Percentiles rank a stretch among this genome's conserved stretches.
These are phyloP conservation scores for Lasiodiplodia sp. DNA, from an alignment of 2,329 filamentous ascomycete genomes.

Conservation along the genomic window DNA sequence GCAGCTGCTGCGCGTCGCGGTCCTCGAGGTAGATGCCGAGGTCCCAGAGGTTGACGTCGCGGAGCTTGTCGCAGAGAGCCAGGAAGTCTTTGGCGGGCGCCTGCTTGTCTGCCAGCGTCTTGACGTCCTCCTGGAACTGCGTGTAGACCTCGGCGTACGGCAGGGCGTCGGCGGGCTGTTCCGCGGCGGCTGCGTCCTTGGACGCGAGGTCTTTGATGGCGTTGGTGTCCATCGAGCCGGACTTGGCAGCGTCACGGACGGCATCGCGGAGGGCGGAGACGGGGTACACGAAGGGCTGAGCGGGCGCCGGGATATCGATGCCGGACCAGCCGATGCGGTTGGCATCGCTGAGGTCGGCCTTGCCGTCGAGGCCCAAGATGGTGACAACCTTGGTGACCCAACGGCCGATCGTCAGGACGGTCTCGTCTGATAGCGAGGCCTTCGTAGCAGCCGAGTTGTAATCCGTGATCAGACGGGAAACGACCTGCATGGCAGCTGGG, in stretches of 20 bases:
- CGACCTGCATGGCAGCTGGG: slow-evolving; percentile 76
- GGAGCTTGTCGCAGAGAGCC: slow-evolving; percentile 77
- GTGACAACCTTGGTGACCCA: slow-evolving; percentile 87
- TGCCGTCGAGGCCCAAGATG: slow-evolving; percentile 80
- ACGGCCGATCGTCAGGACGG: slow-evolving; percentile 65
- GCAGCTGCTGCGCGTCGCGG: slow-evolving; percentile 64
- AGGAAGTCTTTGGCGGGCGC: slow-evolving; percentile 75
- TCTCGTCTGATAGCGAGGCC: slow-evolving; percentile 53
- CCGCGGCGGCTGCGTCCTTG: slow-evolving; percentile 31
- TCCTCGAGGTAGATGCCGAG: slow-evolving; percentile 90
- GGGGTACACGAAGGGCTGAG: slow-evolving; percentile 68
- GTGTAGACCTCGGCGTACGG: slow-evolving; percentile 59
- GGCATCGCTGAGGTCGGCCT: slow-evolving; percentile 51
- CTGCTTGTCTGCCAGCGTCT: slow-evolving; percentile 57
- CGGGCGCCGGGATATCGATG: slow-evolving; percentile 66
- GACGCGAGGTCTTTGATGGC: slow-evolving; percentile 46
- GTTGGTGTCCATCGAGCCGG: slow-evolving; percentile 50
- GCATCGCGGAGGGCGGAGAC: slow-evolving; percentile 64
- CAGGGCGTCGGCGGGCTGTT: slow-evolving; percentile 42
- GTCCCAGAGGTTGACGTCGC: slow-evolving; percentile 81
- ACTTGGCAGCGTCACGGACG: slow-evolving; percentile 63
- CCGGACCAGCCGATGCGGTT: slow-evolving; percentile 69
- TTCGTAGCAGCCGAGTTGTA: slow-evolving; percentile 66
- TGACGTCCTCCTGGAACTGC: slow-evolving; percentile 68
- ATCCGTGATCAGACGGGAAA: slow-evolving; percentile 78